A percentile compares a stretch with the other conserved stretches of the same genome.
phyloP scores from a whole-genome alignment of 805 yeast species.

The Candida bentonensis region DNA sequence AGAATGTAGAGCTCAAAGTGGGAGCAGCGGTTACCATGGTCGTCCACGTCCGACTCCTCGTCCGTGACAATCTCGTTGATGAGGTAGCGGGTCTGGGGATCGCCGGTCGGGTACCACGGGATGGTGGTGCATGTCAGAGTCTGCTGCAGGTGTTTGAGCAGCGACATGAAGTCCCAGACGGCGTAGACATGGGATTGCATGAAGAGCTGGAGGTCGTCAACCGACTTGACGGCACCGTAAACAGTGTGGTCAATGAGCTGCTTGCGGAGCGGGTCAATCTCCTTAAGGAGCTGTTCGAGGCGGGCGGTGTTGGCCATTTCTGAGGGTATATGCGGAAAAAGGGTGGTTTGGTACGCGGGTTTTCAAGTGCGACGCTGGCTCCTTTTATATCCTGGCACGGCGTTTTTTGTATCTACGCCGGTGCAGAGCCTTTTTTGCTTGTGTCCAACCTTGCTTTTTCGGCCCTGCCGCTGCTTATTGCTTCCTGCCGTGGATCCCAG shows the following conservation, averaged over 20 bases:
- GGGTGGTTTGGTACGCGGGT: too few species aligned
- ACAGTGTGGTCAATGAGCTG: conserved; percentile 10
- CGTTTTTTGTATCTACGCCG: too few species aligned
- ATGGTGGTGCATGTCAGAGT: conserved; percentile 9
- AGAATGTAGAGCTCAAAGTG: conserved; percentile 11
- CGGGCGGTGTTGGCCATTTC: conserved; percentile 6
- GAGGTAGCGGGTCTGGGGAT: conserved; percentile 11
- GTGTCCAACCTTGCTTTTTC: too few species aligned
- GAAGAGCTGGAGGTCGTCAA: conserved; percentile 7
- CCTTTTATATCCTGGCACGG: too few species aligned
- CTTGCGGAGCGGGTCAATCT: conserved; percentile 8
- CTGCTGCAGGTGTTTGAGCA: conserved; percentile 10
- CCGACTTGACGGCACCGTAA: conserved; percentile 9
- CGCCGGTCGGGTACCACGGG: conserved; percentile 12
- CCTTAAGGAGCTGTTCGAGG: conserved; percentile 7
- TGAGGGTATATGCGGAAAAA: too few species aligned
- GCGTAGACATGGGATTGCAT: conserved; percentile 12
- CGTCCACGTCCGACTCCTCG: conserved; percentile 11
- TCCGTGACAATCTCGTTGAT: conserved; percentile 13
- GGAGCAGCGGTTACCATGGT: conserved; percentile 9
- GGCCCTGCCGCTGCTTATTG: too few species aligned
- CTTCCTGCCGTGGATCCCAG: too few species aligned
- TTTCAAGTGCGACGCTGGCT: too few species aligned
- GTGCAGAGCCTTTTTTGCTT: too few species aligned
- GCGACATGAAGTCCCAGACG: conserved; percentile 13